phyloP scores from a whole-genome alignment of 495 filamentous ascomycete genomes.

The Aspergillus carlsbadensis region DNA sequence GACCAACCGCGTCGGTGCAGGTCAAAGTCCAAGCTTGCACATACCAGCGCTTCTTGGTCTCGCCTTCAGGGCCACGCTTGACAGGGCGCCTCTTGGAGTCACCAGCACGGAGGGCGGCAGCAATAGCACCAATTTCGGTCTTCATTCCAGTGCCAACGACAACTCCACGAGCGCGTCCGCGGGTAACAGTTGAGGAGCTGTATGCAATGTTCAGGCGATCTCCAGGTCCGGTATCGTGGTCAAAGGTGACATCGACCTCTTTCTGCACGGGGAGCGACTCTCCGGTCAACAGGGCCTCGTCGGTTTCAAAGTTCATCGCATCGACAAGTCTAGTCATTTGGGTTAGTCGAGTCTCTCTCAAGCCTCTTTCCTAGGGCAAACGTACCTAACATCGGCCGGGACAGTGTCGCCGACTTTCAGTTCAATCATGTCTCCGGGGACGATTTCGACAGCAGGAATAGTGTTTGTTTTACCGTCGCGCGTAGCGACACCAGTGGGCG shows the following conservation, averaged over 20 bases:
- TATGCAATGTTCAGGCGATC: conserved; percentile 72
- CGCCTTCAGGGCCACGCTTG: conserved; percentile 56
- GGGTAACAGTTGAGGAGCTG: conserved; percentile 69
- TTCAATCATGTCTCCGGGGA: conserved; percentile 67
- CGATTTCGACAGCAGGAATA: conserved; percentile 54
- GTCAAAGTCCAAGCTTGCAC: conserved; percentile 68
- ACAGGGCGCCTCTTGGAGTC: conserved; percentile 48
- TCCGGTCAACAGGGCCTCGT: conserved; percentile 74
- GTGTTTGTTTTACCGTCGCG: conserved; percentile 52
- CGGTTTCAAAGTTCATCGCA: conserved; percentile 69
- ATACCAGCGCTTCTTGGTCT: conserved; percentile 64
- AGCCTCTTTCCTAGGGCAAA: not conserved
- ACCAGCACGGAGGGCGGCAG: conserved; percentile 55
- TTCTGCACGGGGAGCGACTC: conserved; percentile 74
- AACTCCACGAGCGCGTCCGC: conserved; percentile 66
- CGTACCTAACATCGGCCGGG: conserved; percentile 64
- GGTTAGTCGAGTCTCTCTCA: conserved; percentile 4
- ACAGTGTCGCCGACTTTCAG: conserved; percentile 83
- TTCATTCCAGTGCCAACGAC: conserved; percentile 70
- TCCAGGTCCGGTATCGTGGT: conserved; percentile 57
- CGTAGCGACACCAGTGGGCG: conserved; percentile 59
- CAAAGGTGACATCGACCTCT: conserved; percentile 41
- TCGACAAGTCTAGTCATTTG: conserved; percentile 50
- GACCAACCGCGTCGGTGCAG: conserved; percentile 61
- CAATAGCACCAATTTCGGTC: conserved; percentile 72